Conservation (phyloP, 352 stramenopile species). For the Phytopythium vexans region DNA sequence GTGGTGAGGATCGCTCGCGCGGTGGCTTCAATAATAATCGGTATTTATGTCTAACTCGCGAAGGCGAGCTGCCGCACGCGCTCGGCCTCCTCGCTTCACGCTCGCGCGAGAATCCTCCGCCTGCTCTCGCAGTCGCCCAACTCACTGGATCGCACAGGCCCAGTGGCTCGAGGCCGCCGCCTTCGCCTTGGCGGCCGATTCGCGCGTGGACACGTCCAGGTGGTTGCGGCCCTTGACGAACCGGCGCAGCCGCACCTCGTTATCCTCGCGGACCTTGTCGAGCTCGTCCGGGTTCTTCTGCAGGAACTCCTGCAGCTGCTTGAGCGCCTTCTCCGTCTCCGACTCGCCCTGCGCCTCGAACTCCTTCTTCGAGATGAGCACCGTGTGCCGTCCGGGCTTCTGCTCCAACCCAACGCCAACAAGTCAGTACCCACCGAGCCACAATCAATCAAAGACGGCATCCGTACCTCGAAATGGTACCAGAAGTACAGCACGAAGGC, state of each 20-base stretch:
- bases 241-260: constrained; percentile 72
- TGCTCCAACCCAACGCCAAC: constrained; percentile 1
- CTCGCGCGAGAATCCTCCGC: background rate
- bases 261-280: constrained; percentile 78
- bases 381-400: constrained; percentile 54
- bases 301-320: constrained; percentile 61
- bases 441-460: background rate
- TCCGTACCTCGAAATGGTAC: constrained; percentile 71
- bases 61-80: background rate
- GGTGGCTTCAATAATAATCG: too few relatives aligned
- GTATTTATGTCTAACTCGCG: too few relatives aligned
- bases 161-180: constrained; percentile 32
- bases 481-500: constrained; percentile 72
- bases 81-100: background rate
- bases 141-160: constrained; percentile 50
- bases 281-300: constrained; percentile 67
- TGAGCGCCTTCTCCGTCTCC: constrained; percentile 75
- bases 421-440: background rate
- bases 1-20: too few relatives aligned
- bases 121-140: constrained; percentile 22
- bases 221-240: constrained; percentile 79
- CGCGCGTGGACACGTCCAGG: constrained; percentile 57
- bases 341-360: constrained; percentile 62
- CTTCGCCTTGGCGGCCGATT: constrained; percentile 32
- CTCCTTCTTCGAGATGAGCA: constrained; percentile 71